Evolutionary conservation across 1,284 basidiomycete genomes (phyloP).

Genomic region (Irpex rosettiformis): DNA sequence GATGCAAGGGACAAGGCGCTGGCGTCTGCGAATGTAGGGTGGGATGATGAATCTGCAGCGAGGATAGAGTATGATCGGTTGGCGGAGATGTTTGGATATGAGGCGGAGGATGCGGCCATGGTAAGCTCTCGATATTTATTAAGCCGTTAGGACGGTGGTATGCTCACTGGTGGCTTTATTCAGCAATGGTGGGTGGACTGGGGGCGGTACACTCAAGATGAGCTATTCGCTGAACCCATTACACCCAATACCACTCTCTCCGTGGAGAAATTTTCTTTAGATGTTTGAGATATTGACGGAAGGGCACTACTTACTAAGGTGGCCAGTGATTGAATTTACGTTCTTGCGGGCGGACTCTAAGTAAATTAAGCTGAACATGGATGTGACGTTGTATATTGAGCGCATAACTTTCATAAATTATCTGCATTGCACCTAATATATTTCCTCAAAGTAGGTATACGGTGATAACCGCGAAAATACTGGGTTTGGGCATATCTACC

Average conservation of each 20-base stretch:
- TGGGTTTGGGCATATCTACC: neutral
- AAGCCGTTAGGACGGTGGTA: too few relatives aligned
- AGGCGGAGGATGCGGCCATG: slow-evolving; percentile 16
- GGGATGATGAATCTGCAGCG: slow-evolving; percentile 12
- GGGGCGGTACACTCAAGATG: neutral
- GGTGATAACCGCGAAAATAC: too few relatives aligned
- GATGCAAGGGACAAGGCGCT: slow-evolving; percentile 1
- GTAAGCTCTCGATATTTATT: neutral
- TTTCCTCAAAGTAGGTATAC: too few relatives aligned
- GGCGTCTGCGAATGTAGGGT: slow-evolving; percentile 8
- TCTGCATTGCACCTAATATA: too few relatives aligned
- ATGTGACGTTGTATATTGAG: too few relatives aligned
- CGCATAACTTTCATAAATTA: too few relatives aligned
- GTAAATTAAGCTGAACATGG: too few relatives aligned
- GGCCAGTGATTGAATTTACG: too few relatives aligned
- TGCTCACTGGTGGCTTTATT: neutral
- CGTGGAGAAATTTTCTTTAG: neutral
- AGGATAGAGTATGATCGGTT: slow-evolving; percentile 13
- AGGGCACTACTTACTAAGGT: too few relatives aligned
- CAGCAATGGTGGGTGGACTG: neutral
- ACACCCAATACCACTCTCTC: neutral
- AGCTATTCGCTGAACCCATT: neutral
- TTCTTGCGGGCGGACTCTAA: too few relatives aligned
- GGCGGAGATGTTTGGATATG: slow-evolving; percentile 15
- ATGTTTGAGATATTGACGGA: neutral